Base-by-base conservation (phyloP, 2,329 filamentous ascomycete species). In the Beauveria rudraprayagi region DNA sequence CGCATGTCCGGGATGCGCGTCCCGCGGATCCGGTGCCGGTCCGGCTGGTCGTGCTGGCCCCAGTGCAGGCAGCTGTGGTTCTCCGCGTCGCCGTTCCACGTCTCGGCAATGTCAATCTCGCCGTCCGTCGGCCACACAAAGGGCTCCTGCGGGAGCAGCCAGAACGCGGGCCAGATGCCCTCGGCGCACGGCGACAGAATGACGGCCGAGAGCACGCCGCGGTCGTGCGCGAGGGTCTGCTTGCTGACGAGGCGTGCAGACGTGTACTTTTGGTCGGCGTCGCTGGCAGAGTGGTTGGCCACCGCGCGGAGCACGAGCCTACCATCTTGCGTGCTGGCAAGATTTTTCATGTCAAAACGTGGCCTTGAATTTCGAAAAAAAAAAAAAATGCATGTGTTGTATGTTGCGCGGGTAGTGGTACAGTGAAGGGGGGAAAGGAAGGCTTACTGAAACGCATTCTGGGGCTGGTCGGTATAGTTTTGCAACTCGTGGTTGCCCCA, bases 401-500 rank as follows among this genome's bases (percentile, higher is more conserved):
- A 37, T 14, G 11, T 22, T 19, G 19, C 4, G 28, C 8, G 8
- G 28, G 10, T 11, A 14, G 10, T 17, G 19, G 14, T 7, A 22
- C 11, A 22, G 19, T 11, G 8, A 19, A 22, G 22, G 22, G 22
- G 22, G 22, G 22, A 22, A 10, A n/a, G 7, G 5, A 41, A n/a
- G 11, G 62, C 71, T 37, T 63, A 75, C 74, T 84, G 76, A 68
- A 85, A 86, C 24, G 78, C 78, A 66, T 85, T 85, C 5, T 73
- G 67, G 0, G 75, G 69, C 11, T 72, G 69, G 40, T 77, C 71
- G 6, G 80, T 80, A 68, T 86, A 86, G 71, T 82, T 79, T 70
- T 86, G 77, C 54, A 82, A 72, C 72, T 86, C 83, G 63, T 83
- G 79, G 67, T 86, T 86, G 24, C 83, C 83, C 83, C 83, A 86